Conservation (phyloP, 805 yeast genomes). For the Candida sakaeoensis region DNA sequence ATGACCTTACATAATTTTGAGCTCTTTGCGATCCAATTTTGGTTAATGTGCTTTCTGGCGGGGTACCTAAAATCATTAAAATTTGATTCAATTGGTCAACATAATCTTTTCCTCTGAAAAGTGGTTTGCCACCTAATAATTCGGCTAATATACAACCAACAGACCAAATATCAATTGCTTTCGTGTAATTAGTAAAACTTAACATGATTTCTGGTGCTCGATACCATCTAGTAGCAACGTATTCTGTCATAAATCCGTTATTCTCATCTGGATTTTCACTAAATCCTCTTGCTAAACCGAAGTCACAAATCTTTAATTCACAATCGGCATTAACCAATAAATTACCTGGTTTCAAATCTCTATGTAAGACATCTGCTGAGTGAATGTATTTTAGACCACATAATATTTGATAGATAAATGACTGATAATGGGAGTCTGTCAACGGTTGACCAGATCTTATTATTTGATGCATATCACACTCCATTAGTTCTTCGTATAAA, state of each 20-base stretch:
- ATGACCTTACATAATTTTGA: slow-evolving; percentile 81
- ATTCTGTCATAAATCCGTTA: slow-evolving; percentile 93
- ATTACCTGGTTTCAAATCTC: slow-evolving; percentile 94
- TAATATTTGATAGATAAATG: slow-evolving; percentile 84
- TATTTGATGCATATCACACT: slow-evolving; percentile 97
- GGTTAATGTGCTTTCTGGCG: slow-evolving; percentile 49
- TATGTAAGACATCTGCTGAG: slow-evolving; percentile 86
- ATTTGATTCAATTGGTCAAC: slow-evolving; percentile 93
- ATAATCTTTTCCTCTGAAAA: slow-evolving; percentile 93
- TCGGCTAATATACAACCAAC: slow-evolving; percentile 97
- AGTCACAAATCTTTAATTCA: slow-evolving; percentile 93
- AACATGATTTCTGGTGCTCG: slow-evolving; percentile 98
- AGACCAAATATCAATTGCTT: slow-evolving; percentile 97
- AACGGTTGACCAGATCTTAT: slow-evolving; percentile 90
- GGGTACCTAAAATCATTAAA: slow-evolving; percentile 86
- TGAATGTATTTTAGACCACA: slow-evolving; percentile 91
- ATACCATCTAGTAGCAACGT: slow-evolving; percentile 98
- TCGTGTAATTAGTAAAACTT: slow-evolving; percentile 89
- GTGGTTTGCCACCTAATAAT: slow-evolving; percentile 82
- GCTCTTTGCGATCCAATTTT: slow-evolving; percentile 78
- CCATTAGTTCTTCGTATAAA: slow-evolving; percentile 95
- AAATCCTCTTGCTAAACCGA: slow-evolving; percentile 92
- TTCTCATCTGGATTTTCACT: slow-evolving; percentile 78
- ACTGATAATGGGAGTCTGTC: slow-evolving; percentile 93
- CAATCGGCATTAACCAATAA: slow-evolving; percentile 92